Conservation (phyloP, 345 rosid species). For the Erodium maritimum region DNA sequence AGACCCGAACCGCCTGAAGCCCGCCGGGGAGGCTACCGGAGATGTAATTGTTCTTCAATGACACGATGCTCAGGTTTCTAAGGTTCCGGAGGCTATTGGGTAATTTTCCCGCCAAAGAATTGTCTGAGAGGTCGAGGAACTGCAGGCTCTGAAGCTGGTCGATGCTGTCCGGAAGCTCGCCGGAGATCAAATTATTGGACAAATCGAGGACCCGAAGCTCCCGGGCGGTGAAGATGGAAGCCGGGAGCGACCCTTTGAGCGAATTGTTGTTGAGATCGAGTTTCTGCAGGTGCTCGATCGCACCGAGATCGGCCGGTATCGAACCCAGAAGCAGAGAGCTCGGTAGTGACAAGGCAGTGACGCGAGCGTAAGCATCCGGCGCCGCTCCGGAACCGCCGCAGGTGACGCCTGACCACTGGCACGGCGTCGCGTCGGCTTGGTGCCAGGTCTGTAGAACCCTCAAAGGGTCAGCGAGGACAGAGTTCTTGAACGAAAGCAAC, state of each 20-base stretch:
- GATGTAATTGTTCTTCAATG: slow-evolving; percentile 48
- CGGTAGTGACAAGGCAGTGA: slow-evolving; percentile 51
- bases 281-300: slow-evolving; percentile 35
- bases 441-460: slow-evolving; percentile 48
- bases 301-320: slow-evolving; percentile 58
- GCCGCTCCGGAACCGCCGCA: slow-evolving; percentile 26
- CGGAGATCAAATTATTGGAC: slow-evolving; percentile 55
- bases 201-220: slow-evolving; percentile 59
- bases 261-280: slow-evolving; percentile 75
- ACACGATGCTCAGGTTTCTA: slow-evolving; percentile 37
- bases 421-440: slow-evolving; percentile 45
- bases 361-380: slow-evolving; percentile 29
- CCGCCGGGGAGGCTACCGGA: slow-evolving; percentile 42
- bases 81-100: slow-evolving; percentile 29
- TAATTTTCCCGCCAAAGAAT: slow-evolving; percentile 54
- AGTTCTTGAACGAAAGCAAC: slow-evolving; percentile 63
- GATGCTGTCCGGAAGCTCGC: slow-evolving; percentile 36
- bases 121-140: slow-evolving; percentile 54
- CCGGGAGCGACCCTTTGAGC: slow-evolving; percentile 71
- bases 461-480: slow-evolving; percentile 57
- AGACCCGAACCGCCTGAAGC: slow-evolving; percentile 32
- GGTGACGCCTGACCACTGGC: slow-evolving; percentile 69
- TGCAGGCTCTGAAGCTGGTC: slow-evolving; percentile 36
- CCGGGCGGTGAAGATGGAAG: slow-evolving; percentile 41
- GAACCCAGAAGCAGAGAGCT: slow-evolving; percentile 57